Evolutionary conservation across 2,329 filamentous ascomycete genomes (phyloP).

Genomic region (Diaporthe velutina): DNA sequence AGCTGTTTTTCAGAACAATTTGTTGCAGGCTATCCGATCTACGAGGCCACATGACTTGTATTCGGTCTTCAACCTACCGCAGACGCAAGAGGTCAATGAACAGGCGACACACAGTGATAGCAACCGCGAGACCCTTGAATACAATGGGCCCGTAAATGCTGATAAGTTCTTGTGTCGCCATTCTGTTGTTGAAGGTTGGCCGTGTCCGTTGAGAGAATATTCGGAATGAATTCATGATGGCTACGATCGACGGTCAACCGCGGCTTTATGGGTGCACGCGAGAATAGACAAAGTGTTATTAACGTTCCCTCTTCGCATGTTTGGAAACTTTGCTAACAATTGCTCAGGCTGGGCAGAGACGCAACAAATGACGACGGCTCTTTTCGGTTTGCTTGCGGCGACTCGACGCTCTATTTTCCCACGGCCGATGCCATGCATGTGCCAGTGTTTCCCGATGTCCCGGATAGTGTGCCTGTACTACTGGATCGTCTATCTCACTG

Average conservation of each 20-base stretch:
- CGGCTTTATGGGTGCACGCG: background rate
- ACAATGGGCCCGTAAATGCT: conserved; percentile 27
- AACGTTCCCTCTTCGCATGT: too few relatives aligned
- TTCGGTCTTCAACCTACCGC: conserved; percentile 78
- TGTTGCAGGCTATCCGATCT: conserved; percentile 83
- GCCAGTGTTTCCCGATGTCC: too few relatives aligned
- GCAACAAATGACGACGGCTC: too few relatives aligned
- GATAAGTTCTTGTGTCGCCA: conserved; percentile 35
- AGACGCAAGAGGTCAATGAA: conserved; percentile 81
- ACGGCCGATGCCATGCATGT: too few relatives aligned
- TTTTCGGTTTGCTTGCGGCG: too few relatives aligned
- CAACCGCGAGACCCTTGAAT: conserved; percentile 49
- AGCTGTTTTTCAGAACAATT: conserved; percentile 74
- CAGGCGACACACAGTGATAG: conserved; percentile 89
- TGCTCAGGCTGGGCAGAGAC: too few relatives aligned
- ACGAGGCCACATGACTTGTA: conserved; percentile 83
- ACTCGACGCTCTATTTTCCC: too few relatives aligned
- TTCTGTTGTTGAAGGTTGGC: conserved; percentile 25
- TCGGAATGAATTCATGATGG: conserved; percentile 31
- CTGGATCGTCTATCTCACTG: too few relatives aligned
- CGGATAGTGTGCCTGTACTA: too few relatives aligned
- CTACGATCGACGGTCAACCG: background rate
- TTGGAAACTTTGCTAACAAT: too few relatives aligned
- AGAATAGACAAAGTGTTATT: too few relatives aligned
- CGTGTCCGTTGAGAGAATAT: conserved; percentile 34